Evolutionary conservation across 768 basidiomycete genomes (phyloP), one percentile per base, ranked within the genome.

Genomic region (Rhodotorula graminis): DNA sequence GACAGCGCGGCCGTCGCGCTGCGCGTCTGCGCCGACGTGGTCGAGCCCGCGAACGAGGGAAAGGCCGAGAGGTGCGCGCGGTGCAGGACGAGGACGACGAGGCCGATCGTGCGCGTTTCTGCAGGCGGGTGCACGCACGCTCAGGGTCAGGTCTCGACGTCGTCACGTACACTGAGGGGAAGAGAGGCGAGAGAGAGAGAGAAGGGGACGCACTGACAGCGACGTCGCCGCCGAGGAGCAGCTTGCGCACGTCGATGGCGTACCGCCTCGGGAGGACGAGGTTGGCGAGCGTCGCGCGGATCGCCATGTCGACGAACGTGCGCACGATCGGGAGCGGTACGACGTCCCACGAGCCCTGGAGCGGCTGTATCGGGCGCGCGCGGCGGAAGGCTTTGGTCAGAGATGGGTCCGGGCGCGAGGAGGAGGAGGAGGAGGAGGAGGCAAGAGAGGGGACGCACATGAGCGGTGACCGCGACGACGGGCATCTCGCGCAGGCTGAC

Each of bases 221-320:
- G 31, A 75, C 74, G 55, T 75, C 74, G 23, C 71, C 61, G 33
- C 74, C 74, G 23, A 68, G 44, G 23, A 72, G 19, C 44, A 75
- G 9, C 50, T 71, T 67, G 7, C 66, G 23, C 3, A 72, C 44
- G 61, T 75, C 70, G 19, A 75, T 10, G 23, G 67, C 67, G 60
- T 72, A 75, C 25, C 67, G 61, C 27, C 71, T 31, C 21, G 74
- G 74, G 27, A 58, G 53, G 44, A 75, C 71, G 18, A 71, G 72
- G 15, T 50, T 58, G 25, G 37, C 47, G 14, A 75, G 25, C 12
- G 71, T 63, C 29, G 52, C 29, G 5, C 29, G 37, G 21, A 75
- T 29, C 3, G 74, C 65, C 25, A 14, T 14, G 40, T 61, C 40
- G 21, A 71, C 62, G 42, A 65, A 71, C 15, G 47, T 21, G n/a